These are phyloP conservation scores for Penicillium cataractarum DNA, from an alignment of 495 filamentous ascomycete genomes.

Conservation along the genomic window DNA sequence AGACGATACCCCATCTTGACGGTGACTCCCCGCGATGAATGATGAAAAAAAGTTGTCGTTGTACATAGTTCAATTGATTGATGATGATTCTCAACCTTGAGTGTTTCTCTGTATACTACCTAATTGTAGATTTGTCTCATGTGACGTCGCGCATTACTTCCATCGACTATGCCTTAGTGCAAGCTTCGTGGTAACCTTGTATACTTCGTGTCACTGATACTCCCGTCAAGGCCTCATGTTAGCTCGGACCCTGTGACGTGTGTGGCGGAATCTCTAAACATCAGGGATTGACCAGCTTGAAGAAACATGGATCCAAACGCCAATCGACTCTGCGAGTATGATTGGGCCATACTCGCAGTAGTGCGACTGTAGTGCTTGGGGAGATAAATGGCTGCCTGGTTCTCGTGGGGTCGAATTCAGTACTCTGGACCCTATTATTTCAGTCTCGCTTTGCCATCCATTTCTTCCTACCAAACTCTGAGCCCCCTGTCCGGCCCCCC, in stretches of 20 bases:
- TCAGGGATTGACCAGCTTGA: neutral
- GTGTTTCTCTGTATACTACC: neutral
- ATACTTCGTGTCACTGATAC: neutral
- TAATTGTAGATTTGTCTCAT: neutral
- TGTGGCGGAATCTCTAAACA: neutral
- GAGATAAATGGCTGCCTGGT: slow-evolving; percentile 3
- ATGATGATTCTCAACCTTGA: neutral
- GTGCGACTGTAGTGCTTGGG: neutral
- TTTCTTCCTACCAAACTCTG: neutral
- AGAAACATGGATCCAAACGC: slow-evolving; percentile 4
- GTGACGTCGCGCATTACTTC: neutral
- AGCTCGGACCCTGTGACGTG: slow-evolving; percentile 5
- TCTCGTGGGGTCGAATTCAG: neutral
- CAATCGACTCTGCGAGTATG: neutral
- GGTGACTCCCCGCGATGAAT: slow-evolving; percentile 38
- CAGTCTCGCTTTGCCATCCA: too few species aligned
- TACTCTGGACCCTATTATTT: too few species aligned
- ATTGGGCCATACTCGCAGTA: neutral
- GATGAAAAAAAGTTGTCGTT: slow-evolving; percentile 41
- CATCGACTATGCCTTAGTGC: neutral
- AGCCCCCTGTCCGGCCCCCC: too few species aligned
- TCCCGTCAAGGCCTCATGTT: neutral
- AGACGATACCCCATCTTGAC: slow-evolving; percentile 48
- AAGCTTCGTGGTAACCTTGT: too few species aligned
- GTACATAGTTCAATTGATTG: slow-evolving; percentile 37